Evolutionary conservation across 192 early-diverging fungal species (phyloP).

Genomic region (Kickxella alabastrina): DNA sequence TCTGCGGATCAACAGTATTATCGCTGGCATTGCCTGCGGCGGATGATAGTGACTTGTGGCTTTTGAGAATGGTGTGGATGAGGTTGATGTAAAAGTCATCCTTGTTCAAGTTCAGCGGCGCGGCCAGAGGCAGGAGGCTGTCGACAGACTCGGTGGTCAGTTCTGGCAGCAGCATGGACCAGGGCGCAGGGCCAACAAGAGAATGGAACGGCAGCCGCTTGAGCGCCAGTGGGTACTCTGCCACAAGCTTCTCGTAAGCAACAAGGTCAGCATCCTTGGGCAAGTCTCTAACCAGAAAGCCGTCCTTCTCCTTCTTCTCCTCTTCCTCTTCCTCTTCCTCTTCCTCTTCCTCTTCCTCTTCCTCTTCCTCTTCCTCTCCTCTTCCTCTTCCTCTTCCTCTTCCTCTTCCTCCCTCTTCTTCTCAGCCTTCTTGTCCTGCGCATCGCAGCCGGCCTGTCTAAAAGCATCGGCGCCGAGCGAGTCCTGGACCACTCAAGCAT

Average conservation of each 20-base stretch:
- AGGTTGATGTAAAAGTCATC: conserved; percentile 65
- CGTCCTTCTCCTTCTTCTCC: no score
- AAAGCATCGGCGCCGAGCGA: conserved; percentile 9
- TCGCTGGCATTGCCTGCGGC: conserved; percentile 23
- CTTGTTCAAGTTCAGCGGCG: conserved; percentile 50
- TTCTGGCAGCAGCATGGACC: conserved; percentile 53
- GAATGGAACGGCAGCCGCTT: conserved; percentile 63
- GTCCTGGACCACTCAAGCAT: conserved; percentile 28
- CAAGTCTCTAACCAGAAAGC: no score
- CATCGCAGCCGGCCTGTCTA: no score
- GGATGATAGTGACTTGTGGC: no score
- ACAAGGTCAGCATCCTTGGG: background rate
- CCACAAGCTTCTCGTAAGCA: conserved; percentile 13
- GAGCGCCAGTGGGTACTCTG: conserved; percentile 29
- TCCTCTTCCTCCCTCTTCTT: no score
- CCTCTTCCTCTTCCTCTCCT: no score
- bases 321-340: no score
- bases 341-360: no score
- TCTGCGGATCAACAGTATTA: background rate
- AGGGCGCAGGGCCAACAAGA: conserved; percentile 48
- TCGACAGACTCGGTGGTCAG: conserved; percentile 53
- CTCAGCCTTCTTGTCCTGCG: background rate
- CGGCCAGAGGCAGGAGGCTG: conserved; percentile 54
- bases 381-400: no score
- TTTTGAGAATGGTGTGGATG: conserved; percentile 53